Evolutionary conservation across 129 eudicot genomes (phyloP), one percentile per base, ranked within the genome.

Genomic region (Lactuca sativa): DNA sequence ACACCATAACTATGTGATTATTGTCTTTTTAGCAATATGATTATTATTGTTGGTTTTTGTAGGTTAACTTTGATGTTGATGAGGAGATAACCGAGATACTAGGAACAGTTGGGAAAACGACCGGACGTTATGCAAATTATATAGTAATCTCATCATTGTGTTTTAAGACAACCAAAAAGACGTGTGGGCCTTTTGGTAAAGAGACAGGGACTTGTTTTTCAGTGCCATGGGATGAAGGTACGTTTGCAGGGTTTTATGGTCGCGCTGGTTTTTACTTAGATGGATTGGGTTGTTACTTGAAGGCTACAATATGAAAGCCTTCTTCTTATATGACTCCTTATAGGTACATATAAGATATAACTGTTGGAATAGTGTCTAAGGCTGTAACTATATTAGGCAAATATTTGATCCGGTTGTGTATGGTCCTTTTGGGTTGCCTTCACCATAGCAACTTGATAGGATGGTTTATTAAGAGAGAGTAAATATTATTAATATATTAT

Each of bases 191-290:
- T 49, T 75, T 67, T 10, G 74, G 80, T 40, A 36, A 59, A 25
- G 69, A 59, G 47, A 51, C 56, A 0, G 47, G 15, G 10, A 43
- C 52, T 36, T 18, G 1, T n/a, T 75, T 67, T 38, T 49, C 69
- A 1, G 32, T 17, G 7, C 25, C 58, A 4, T 75, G 63, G 64
- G 66, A 67, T 36, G 68, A 3, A 36, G 69, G 80, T 6, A 36
- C 48, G 33, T 59, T 75, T 75, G 74, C 32, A 0, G 80, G 80
- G 56, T 67, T 75, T 21, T 67, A 49, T 75, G 80, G 80, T 7
- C 80, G 80, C 51, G 74, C 47, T 6, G 74, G 74, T 6, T 51
- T 5, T 51, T 67, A 59, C 25, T 14, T 75, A 48, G 80, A 75
- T 67, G 80, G 69, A 3, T 5, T 75, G 0, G 80, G 80, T 11